Percentiles rank a stretch among this genome's conserved stretches.
Conservation (phyloP, 305 asterid species). For the Fraxinus nigra region DNA sequence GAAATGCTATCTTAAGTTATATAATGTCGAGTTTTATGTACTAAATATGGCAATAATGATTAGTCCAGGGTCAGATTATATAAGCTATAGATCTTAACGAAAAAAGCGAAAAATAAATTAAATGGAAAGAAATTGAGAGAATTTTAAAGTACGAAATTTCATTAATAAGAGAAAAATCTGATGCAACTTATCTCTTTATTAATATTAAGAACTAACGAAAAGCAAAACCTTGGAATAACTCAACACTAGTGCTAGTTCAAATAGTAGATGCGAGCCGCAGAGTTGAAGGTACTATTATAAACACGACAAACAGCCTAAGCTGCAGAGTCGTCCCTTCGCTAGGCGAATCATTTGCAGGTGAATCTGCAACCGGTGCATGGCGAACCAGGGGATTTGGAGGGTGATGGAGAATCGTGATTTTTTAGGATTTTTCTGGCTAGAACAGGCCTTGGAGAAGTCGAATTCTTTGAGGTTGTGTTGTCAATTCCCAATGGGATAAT, state of each 20-base stretch:
- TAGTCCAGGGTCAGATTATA: neutral
- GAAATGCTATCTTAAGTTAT: neutral
- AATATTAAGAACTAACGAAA: slow-evolving; percentile 9
- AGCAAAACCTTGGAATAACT: slow-evolving; percentile 7
- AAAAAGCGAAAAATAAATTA: neutral
- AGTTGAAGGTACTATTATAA: slow-evolving; percentile 24
- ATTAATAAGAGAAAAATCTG: slow-evolving; percentile 13
- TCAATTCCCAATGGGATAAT: slow-evolving; percentile 46
- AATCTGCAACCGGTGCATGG: slow-evolving; percentile 24
- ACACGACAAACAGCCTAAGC: slow-evolving; percentile 22
- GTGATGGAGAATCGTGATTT: neutral
- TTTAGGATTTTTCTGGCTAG: slow-evolving; percentile 5
- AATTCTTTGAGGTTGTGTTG: neutral
- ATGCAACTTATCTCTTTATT: slow-evolving; percentile 11
- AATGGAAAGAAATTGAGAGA: neutral
- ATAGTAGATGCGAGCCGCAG: slow-evolving; percentile 27
- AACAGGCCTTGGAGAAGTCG: slow-evolving; percentile 20
- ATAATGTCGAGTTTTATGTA: neutral
- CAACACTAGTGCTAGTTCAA: slow-evolving; percentile 22
- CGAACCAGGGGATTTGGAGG: slow-evolving; percentile 15
- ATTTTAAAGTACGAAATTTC: slow-evolving; percentile 6
- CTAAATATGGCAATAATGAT: neutral
- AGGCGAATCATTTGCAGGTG: neutral
- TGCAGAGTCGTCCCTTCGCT: slow-evolving; percentile 22
- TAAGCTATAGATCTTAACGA: neutral